Evolutionary conservation across 495 filamentous ascomycete species (phyloP).

Genomic region (Neurospora discreta): DNA sequence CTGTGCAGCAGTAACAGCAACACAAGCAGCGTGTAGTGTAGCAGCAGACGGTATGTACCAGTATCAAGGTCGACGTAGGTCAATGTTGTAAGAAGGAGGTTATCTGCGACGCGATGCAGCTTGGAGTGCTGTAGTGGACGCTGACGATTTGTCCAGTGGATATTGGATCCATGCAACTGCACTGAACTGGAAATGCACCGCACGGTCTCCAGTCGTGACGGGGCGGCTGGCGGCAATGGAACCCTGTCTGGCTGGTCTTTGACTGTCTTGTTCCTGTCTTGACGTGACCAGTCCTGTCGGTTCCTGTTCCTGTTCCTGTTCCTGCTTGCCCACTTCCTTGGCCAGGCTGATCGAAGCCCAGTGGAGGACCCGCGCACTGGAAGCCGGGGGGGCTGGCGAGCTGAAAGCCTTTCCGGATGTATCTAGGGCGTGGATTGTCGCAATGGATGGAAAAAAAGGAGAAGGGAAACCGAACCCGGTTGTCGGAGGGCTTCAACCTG

Average conservation of each 20-base stretch:
- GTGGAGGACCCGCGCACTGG: background rate
- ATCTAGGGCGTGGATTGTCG: background rate
- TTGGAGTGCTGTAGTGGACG: background rate
- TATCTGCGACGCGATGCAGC: conserved; percentile 13
- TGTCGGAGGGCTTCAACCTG: background rate
- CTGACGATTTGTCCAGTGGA: background rate
- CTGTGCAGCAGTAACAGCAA: background rate
- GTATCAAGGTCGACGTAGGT: background rate
- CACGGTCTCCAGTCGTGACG: background rate
- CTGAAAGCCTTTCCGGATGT: background rate
- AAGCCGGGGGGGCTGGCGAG: background rate
- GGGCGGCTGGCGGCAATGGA: background rate
- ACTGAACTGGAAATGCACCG: background rate
- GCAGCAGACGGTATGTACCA: background rate
- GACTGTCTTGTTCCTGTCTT: background rate
- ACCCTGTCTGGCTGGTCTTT: background rate
- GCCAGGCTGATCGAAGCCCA: background rate
- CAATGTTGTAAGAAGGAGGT: background rate
- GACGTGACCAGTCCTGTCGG: background rate
- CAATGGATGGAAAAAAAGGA: background rate
- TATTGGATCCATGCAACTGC: background rate
- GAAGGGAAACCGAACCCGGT: background rate
- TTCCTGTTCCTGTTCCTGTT: background rate
- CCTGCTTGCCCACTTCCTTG: background rate
- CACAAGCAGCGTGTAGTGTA: background rate